A percentile compares a stretch with the other conserved stretches of the same genome.
Conservation (phyloP, 148 eudicot species). For the Arbutus unedo region DNA sequence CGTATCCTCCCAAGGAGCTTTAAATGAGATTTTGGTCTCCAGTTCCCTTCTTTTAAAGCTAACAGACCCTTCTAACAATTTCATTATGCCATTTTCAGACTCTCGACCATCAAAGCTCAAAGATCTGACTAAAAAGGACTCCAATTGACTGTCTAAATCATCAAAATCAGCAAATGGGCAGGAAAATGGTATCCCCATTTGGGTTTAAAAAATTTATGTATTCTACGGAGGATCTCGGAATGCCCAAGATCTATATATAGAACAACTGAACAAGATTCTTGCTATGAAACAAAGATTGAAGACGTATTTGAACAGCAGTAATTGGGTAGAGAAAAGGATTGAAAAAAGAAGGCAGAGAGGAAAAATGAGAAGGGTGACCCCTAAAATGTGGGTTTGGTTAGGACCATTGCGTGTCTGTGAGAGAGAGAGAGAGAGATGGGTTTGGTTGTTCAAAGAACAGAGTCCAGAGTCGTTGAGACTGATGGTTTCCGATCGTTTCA, state of each 20-base stretch:
- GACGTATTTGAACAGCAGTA: neutral
- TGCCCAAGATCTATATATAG: neutral
- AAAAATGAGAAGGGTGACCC: neutral
- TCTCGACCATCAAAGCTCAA: slow-evolving; percentile 26
- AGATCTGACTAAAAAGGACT: slow-evolving; percentile 26
- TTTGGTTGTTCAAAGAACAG: neutral
- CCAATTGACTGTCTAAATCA: slow-evolving; percentile 26
- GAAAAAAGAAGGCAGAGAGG: neutral
- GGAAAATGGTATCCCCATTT: slow-evolving; percentile 37
- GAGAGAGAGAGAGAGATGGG: neutral
- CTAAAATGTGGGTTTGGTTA: neutral
- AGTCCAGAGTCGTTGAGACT: neutral
- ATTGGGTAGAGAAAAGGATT: neutral
- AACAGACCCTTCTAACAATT: slow-evolving; percentile 35
- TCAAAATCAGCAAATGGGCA: slow-evolving; percentile 26
- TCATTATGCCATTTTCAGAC: slow-evolving; percentile 22
- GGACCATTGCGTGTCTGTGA: neutral
- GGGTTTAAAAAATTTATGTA: neutral
- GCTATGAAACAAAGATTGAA: neutral
- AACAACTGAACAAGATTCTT: slow-evolving; percentile 7
- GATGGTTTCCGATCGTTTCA: neutral
- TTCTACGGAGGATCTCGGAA: neutral
- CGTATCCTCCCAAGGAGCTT: slow-evolving; percentile 1
- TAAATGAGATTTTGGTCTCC: slow-evolving; percentile 27
- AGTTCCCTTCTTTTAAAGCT: slow-evolving; percentile 36